Conservation (phyloP, 1,284 basidiomycete species). For the Athelia sp. region DNA sequence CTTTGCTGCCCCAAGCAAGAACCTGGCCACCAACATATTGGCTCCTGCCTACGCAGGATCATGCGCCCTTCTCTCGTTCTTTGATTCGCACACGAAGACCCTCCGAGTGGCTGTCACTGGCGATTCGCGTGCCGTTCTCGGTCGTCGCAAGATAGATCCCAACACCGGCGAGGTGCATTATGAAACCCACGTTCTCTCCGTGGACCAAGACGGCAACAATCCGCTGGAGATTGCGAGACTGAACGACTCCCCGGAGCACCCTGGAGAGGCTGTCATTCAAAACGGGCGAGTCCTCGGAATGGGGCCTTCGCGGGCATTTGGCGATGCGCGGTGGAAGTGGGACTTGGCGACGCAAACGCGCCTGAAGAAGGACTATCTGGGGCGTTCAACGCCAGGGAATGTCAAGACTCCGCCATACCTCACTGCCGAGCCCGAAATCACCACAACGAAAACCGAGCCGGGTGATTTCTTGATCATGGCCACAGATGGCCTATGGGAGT, state of each 20-base stretch:
- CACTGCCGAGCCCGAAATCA: slow-evolving; percentile 56
- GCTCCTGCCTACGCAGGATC: slow-evolving; percentile 16
- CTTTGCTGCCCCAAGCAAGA: slow-evolving; percentile 13
- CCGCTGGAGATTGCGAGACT: slow-evolving; percentile 22
- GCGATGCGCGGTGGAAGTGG: slow-evolving; percentile 50
- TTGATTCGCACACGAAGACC: slow-evolving; percentile 34
- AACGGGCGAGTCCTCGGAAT: slow-evolving; percentile 33
- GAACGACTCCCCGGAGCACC: slow-evolving; percentile 26
- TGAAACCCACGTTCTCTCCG: slow-evolving; percentile 46
- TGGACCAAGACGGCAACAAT: slow-evolving; percentile 46
- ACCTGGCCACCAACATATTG: slow-evolving; percentile 16
- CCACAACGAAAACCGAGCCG: slow-evolving; percentile 31
- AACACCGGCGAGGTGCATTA: slow-evolving; percentile 32
- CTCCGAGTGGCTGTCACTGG: slow-evolving; percentile 50
- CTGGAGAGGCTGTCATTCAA: slow-evolving; percentile 31
- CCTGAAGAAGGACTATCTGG: slow-evolving; percentile 28
- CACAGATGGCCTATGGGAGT: slow-evolving; percentile 55
- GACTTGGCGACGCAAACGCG: slow-evolving; percentile 23
- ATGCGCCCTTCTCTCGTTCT: slow-evolving; percentile 40
- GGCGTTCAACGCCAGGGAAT: slow-evolving; percentile 19
- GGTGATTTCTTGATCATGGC: slow-evolving; percentile 56
- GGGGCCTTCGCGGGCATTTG: slow-evolving; percentile 38
- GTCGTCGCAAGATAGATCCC: slow-evolving; percentile 31
- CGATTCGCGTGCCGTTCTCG: slow-evolving; percentile 58
- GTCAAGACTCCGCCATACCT: slow-evolving; percentile 46